Percentiles rank a stretch among this genome's conserved stretches.
These are phyloP conservation scores for Lomentospora prolificans DNA, from an alignment of 2,329 filamentous ascomycete genomes.

Conservation along the genomic window DNA sequence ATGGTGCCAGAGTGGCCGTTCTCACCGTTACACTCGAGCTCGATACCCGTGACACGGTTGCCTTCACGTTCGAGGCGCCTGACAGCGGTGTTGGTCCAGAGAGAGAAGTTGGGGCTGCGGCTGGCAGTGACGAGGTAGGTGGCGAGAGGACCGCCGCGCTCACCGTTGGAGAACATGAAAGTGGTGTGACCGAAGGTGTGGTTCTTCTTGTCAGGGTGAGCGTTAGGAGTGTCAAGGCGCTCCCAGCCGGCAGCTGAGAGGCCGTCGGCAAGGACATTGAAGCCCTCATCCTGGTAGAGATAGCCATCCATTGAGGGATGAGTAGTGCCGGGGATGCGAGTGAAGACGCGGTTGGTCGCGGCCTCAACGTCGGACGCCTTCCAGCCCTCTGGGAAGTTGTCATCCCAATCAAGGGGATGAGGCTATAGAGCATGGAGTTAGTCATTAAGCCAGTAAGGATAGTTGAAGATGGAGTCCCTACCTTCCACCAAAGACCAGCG, in stretches of 20 bases:
- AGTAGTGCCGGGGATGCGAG: slow-evolving; percentile 60
- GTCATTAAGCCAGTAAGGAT: no score
- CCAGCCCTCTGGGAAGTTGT: slow-evolving; percentile 65
- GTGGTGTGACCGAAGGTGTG: slow-evolving; percentile 52
- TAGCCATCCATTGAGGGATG: slow-evolving; percentile 56
- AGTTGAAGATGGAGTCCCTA: no score
- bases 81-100: slow-evolving; percentile 59
- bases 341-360: slow-evolving; percentile 53
- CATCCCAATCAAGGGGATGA: slow-evolving; percentile 56
- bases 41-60: slow-evolving; percentile 54
- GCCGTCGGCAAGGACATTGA: slow-evolving; percentile 49
- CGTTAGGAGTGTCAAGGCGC: slow-evolving; percentile 46
- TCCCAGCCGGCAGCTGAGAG: slow-evolving; percentile 53
- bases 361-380: slow-evolving; percentile 50
- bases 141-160: slow-evolving; percentile 59
- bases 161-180: slow-evolving; percentile 58
- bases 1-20: slow-evolving; percentile 47
- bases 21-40: slow-evolving; percentile 47
- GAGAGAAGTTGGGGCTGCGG: slow-evolving; percentile 52
- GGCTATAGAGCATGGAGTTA: slow-evolving; percentile 23
- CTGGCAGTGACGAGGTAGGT: slow-evolving; percentile 59
- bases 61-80: slow-evolving; percentile 54
- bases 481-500: slow-evolving; percentile 57
- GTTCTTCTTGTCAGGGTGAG: slow-evolving; percentile 53
- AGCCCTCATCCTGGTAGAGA: slow-evolving; percentile 58